Evolutionary conservation across 768 basidiomycete species (phyloP).

Genomic region (Lyophyllum shimeji): DNA sequence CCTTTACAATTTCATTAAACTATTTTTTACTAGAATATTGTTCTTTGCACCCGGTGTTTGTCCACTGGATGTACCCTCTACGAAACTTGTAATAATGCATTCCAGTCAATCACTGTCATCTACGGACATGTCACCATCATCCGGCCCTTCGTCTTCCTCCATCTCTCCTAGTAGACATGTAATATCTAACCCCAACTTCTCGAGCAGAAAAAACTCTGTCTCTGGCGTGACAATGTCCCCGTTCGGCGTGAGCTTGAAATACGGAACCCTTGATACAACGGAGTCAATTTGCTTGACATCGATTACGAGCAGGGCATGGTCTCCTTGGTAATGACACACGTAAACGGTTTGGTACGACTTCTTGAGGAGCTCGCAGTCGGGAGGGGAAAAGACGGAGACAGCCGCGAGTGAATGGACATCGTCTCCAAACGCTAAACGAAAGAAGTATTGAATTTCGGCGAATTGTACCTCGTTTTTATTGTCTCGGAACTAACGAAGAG

Average conservation of each 20-base stretch:
- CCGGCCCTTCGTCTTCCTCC: background rate
- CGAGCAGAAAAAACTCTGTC: background rate
- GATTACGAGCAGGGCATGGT: background rate
- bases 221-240: constrained; percentile 2
- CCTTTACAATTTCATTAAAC: no score
- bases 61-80: no score
- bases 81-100: background rate
- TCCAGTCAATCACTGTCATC: no score
- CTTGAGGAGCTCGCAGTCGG: background rate
- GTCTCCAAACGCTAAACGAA: background rate
- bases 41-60: no score
- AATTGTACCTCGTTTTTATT: background rate
- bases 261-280: constrained; percentile 6
- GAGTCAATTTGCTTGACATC: constrained; percentile 2
- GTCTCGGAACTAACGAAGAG: background rate
- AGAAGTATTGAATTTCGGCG: constrained; percentile 1
- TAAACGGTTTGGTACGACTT: background rate
- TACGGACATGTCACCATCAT: background rate
- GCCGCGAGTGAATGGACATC: constrained; percentile 3
- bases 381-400: constrained; percentile 4
- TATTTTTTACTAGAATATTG: no score
- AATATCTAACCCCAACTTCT: constrained; percentile 2
- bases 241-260: constrained; percentile 14
- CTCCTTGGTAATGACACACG: background rate
- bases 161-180: background rate